These are phyloP conservation scores for Exophiala sp. DNA, from an alignment of 2,329 filamentous ascomycete species.

Conservation along the genomic window DNA sequence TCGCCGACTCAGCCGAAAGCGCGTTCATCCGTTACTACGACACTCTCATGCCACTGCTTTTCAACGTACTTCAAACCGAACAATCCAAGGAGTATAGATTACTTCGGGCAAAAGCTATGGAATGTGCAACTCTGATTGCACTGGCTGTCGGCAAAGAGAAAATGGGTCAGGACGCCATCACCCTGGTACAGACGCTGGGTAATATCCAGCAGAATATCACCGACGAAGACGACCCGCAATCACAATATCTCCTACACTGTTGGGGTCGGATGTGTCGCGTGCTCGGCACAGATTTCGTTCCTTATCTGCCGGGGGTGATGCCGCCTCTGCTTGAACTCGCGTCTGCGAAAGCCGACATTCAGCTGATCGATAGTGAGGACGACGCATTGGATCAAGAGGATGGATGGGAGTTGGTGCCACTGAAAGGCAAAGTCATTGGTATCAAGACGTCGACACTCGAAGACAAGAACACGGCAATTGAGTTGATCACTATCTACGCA, in stretches of 20 bases:
- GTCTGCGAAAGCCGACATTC: slow-evolving; percentile 93
- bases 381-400: slow-evolving; percentile 90
- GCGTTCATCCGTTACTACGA: slow-evolving; percentile 96
- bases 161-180: slow-evolving; percentile 82
- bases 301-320: slow-evolving; percentile 90
- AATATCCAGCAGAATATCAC: slow-evolving; percentile 80
- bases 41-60: slow-evolving; percentile 89
- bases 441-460: slow-evolving; percentile 96
- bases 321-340: slow-evolving; percentile 87
- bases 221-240: slow-evolving; percentile 91
- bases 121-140: slow-evolving; percentile 91
- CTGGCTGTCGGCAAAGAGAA: slow-evolving; percentile 91
- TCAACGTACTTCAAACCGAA: slow-evolving; percentile 82
- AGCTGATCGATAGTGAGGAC: slow-evolving; percentile 91
- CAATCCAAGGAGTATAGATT: slow-evolving; percentile 91
- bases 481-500: slow-evolving; percentile 94
- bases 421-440: slow-evolving; percentile 97
- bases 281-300: slow-evolving; percentile 82
- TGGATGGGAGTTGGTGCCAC: slow-evolving; percentile 93
- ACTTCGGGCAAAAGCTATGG: slow-evolving; percentile 95
- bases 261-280: slow-evolving; percentile 99
- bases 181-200: slow-evolving; percentile 80
- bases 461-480: slow-evolving; percentile 99
- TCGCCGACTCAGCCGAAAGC: slow-evolving; percentile 95
- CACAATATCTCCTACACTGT: slow-evolving; percentile 96